Evolutionary conservation across 2,329 filamentous ascomycete species (phyloP).

Genomic region (Pestalotiopsis sp.): DNA sequence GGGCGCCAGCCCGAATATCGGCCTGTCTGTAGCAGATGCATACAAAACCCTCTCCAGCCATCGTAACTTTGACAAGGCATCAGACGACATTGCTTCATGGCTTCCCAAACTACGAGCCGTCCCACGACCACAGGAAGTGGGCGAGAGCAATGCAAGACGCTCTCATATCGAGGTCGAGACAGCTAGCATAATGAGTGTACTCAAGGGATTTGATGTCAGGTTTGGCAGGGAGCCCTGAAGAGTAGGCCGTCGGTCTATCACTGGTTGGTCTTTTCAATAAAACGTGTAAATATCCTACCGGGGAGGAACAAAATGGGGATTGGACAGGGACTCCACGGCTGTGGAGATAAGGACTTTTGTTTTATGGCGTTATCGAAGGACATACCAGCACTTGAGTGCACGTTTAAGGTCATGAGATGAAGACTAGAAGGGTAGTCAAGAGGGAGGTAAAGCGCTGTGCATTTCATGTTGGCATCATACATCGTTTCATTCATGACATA

Average conservation of each 20-base stretch:
- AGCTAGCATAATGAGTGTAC: slow-evolving; percentile 83
- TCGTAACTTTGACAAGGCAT: slow-evolving; percentile 74
- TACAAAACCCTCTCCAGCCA: slow-evolving; percentile 80
- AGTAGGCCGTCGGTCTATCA: background rate
- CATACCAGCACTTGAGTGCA: background rate
- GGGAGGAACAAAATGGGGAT: background rate
- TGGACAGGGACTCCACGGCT: background rate
- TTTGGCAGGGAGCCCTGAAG: slow-evolving; percentile 55
- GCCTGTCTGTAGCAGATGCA: slow-evolving; percentile 74
- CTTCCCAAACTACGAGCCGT: slow-evolving; percentile 72
- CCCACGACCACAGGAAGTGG: slow-evolving; percentile 36
- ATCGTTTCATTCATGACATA: background rate
- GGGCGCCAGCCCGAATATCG: slow-evolving; percentile 50
- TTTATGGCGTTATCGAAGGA: background rate
- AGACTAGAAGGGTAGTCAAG: background rate
- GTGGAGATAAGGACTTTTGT: background rate
- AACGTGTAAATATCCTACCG: background rate
- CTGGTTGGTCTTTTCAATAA: background rate
- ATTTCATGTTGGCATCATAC: background rate
- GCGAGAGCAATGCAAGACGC: slow-evolving; percentile 27
- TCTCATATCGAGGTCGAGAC: slow-evolving; percentile 79
- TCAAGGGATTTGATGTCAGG: slow-evolving; percentile 78
- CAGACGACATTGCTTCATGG: slow-evolving; percentile 76
- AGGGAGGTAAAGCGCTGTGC: background rate
- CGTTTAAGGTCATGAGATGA: background rate